These are phyloP conservation scores for Phaeodactylum tricornutum DNA, from an alignment of 108 stramenopile genomes.

Conservation along the genomic window DNA sequence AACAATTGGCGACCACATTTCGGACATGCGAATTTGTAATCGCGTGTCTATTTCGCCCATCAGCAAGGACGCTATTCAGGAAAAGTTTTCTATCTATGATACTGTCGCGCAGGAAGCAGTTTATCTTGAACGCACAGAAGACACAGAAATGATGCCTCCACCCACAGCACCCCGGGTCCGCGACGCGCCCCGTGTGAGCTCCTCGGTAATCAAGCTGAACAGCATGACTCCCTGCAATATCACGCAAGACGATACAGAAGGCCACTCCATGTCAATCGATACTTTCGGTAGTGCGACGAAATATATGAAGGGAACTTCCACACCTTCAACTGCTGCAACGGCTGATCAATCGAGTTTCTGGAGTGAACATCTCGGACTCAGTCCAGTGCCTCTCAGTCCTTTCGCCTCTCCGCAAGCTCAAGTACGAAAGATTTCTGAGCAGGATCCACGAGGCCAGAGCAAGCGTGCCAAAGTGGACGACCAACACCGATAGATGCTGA, in stretches of 20 bases:
- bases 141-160: slow-evolving; percentile 13
- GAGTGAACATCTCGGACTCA: slow-evolving; percentile 5
- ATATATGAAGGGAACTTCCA: too few species aligned
- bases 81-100: background rate
- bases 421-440: background rate
- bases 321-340: slow-evolving; percentile 6
- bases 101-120: background rate
- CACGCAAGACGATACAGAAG: too few species aligned
- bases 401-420: background rate
- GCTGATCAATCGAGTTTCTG: slow-evolving; percentile 10
- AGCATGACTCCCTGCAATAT: too few species aligned
- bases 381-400: slow-evolving; percentile 3
- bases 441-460: background rate
- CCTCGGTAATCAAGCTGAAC: too few species aligned
- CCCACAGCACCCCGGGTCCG: too few species aligned
- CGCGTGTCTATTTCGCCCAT: slow-evolving; percentile 9
- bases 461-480: background rate
- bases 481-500: background rate
- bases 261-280: too few species aligned
- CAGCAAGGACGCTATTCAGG: background rate
- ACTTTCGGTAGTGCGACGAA: too few species aligned
- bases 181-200: too few species aligned
- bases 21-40: slow-evolving; percentile 6
- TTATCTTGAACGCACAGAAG: background rate
- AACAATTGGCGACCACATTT: background rate